A percentile compares a stretch with the other conserved stretches of the same genome.
Evolutionary conservation across 345 rosid species (phyloP).

Genomic region (Reutealis trisperma): DNA sequence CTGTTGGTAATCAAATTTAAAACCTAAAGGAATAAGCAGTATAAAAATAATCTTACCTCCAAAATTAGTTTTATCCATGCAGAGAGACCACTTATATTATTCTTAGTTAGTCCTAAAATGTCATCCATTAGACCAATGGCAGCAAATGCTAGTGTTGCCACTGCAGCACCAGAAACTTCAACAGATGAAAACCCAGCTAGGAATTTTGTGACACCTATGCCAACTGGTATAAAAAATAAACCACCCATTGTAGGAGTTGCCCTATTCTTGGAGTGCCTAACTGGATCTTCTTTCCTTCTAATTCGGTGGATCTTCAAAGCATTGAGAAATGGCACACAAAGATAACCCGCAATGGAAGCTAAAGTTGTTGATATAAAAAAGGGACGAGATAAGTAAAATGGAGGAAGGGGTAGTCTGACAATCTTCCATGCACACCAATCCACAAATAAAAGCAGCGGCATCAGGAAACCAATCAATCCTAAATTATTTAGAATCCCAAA

Average conservation of each 20-base stretch:
- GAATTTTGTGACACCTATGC: slow-evolving; percentile 64
- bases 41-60: slow-evolving; percentile 48
- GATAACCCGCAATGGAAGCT: slow-evolving; percentile 63
- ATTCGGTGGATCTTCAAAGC: slow-evolving; percentile 51
- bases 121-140: slow-evolving; percentile 76
- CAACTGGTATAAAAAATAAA: slow-evolving; percentile 69
- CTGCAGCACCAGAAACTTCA: slow-evolving; percentile 74
- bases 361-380: slow-evolving; percentile 61
- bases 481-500: slow-evolving; percentile 59
- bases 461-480: slow-evolving; percentile 62
- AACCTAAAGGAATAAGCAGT: slow-evolving; percentile 1
- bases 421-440: slow-evolving; percentile 95
- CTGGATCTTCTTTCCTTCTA: slow-evolving; percentile 44
- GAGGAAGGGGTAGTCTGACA: slow-evolving; percentile 76
- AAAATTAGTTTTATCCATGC: slow-evolving; percentile 55
- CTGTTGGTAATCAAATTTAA: not conserved
- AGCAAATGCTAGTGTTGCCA: slow-evolving; percentile 66
- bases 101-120: slow-evolving; percentile 41
- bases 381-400: slow-evolving; percentile 66
- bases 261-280: slow-evolving; percentile 44
- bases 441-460: slow-evolving; percentile 52
- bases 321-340: slow-evolving; percentile 68
- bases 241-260: slow-evolving; percentile 91
- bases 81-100: slow-evolving; percentile 48
- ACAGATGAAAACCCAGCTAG: slow-evolving; percentile 54